A percentile compares a stretch with the other conserved stretches of the same genome.
phyloP scores from a whole-genome alignment of 495 filamentous ascomycete species.

The Aspergillus ellipticus region DNA sequence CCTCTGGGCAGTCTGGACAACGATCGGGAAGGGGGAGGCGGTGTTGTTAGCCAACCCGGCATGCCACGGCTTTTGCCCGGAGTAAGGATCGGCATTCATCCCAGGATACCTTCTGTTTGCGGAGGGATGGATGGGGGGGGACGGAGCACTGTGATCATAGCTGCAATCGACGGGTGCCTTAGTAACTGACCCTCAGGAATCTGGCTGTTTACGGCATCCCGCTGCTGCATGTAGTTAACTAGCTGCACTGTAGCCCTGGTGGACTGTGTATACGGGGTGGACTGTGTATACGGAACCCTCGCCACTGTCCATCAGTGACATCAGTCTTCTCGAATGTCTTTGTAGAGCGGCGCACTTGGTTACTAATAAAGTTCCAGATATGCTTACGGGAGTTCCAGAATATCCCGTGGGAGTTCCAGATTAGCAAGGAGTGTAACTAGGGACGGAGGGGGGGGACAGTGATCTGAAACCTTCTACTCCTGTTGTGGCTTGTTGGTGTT shows the following conservation, averaged over 20 bases:
- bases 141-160: neutral
- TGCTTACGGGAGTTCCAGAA: neutral
- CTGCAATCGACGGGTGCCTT: conserved; percentile 5
- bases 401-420: neutral
- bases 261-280: too few species aligned
- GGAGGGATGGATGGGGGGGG: conserved; percentile 15
- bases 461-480: neutral
- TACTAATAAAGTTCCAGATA: neutral
- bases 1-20: conserved; percentile 5
- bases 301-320: neutral
- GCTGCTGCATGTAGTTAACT: neutral
- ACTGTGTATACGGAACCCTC: too few species aligned
- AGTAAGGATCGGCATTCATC: conserved; percentile 22
- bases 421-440: neutral
- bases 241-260: neutral
- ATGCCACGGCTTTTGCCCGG: conserved; percentile 24
- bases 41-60: conserved; percentile 25
- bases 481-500: neutral
- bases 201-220: conserved; percentile 3
- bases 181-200: neutral
- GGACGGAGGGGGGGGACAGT: neutral
- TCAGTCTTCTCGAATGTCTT: neutral
- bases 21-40: conserved; percentile 34
- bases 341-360: neutral
- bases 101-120: conserved; percentile 26